A percentile compares a stretch with the other conserved stretches of the same genome.
phyloP scores from a whole-genome alignment of 306 rosid species.

The Cicer cuneatum region DNA sequence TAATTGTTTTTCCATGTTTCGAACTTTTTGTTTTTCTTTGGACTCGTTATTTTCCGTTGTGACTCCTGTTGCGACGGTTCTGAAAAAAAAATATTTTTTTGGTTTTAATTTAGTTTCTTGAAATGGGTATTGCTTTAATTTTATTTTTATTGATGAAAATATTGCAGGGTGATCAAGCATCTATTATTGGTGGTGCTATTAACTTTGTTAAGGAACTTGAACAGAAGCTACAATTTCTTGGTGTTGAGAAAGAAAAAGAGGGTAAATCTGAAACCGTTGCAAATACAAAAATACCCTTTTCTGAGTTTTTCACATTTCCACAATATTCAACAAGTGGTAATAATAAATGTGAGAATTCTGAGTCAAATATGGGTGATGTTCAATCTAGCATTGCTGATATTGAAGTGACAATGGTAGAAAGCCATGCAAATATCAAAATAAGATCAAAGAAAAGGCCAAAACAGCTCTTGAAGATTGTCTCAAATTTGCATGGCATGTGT shows the following conservation, averaged over 20 bases:
- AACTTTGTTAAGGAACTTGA: slow-evolving; percentile 93
- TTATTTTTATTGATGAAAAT: not conserved
- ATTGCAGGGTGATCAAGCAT: slow-evolving; percentile 91
- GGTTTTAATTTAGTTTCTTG: not conserved
- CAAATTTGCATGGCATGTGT: slow-evolving; percentile 67
- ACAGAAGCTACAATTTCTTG: slow-evolving; percentile 73
- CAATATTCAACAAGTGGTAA: slow-evolving; percentile 67
- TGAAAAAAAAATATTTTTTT: not conserved
- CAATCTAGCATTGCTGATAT: slow-evolving; percentile 65
- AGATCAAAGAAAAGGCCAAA: slow-evolving; percentile 72
- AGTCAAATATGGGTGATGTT: slow-evolving; percentile 40
- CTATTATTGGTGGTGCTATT: slow-evolving; percentile 92
- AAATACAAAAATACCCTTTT: slow-evolving; percentile 55
- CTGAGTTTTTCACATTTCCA: slow-evolving; percentile 88
- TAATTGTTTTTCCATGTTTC: too few species aligned
- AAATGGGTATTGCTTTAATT: not conserved
- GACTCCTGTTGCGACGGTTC: too few species aligned
- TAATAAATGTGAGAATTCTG: slow-evolving; percentile 41
- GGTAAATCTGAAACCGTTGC: not conserved
- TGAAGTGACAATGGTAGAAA: slow-evolving; percentile 93
- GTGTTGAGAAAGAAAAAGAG: slow-evolving; percentile 48
- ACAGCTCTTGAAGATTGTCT: slow-evolving; percentile 74
- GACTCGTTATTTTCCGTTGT: too few species aligned
- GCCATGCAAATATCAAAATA: slow-evolving; percentile 87
- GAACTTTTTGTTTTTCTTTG: too few species aligned